A percentile compares a stretch with the other conserved stretches of the same genome.
Evolutionary conservation across 495 filamentous ascomycete genomes (phyloP).

Genomic region (Talaromyces ruber): DNA sequence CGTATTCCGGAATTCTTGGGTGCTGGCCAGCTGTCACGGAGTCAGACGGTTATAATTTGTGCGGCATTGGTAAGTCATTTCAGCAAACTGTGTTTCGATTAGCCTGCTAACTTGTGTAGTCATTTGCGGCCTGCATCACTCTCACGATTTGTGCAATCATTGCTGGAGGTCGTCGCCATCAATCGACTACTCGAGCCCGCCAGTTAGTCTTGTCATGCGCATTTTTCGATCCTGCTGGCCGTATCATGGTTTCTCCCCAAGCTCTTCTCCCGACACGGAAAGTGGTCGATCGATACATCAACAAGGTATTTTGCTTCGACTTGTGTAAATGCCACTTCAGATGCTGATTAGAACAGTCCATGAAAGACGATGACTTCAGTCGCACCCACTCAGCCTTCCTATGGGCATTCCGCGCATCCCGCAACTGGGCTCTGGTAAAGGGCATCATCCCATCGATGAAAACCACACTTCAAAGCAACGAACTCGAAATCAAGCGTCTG

Average conservation of each 20-base stretch:
- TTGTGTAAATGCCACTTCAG: background rate
- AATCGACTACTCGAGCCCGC: slow-evolving; percentile 58
- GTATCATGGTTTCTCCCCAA: slow-evolving; percentile 70
- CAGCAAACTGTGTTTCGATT: background rate
- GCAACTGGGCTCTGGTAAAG: slow-evolving; percentile 62
- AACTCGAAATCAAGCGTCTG: slow-evolving; percentile 23
- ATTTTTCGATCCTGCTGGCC: slow-evolving; percentile 66
- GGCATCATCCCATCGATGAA: slow-evolving; percentile 63
- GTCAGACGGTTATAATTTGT: slow-evolving; percentile 53
- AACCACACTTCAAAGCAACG: slow-evolving; percentile 41
- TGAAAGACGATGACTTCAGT: slow-evolving; percentile 64
- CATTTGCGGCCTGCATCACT: slow-evolving; percentile 51
- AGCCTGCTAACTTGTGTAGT: slow-evolving; percentile 19
- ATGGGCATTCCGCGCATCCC: slow-evolving; percentile 76
- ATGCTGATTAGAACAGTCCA: slow-evolving; percentile 33
- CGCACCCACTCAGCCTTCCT: slow-evolving; percentile 74
- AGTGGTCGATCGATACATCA: slow-evolving; percentile 71
- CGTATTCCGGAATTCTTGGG: slow-evolving; percentile 23
- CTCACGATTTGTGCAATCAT: slow-evolving; percentile 48
- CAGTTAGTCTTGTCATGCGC: slow-evolving; percentile 70
- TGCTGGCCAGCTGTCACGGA: slow-evolving; percentile 36
- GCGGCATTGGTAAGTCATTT: slow-evolving; percentile 48
- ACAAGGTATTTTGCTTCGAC: slow-evolving; percentile 36
- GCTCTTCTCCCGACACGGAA: slow-evolving; percentile 74
- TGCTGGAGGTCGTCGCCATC: slow-evolving; percentile 44